A percentile compares a stretch with the other conserved stretches of the same genome.
These are phyloP conservation scores for Pythium grandisporangium DNA, from an alignment of 352 stramenopile species.

Conservation along the genomic window DNA sequence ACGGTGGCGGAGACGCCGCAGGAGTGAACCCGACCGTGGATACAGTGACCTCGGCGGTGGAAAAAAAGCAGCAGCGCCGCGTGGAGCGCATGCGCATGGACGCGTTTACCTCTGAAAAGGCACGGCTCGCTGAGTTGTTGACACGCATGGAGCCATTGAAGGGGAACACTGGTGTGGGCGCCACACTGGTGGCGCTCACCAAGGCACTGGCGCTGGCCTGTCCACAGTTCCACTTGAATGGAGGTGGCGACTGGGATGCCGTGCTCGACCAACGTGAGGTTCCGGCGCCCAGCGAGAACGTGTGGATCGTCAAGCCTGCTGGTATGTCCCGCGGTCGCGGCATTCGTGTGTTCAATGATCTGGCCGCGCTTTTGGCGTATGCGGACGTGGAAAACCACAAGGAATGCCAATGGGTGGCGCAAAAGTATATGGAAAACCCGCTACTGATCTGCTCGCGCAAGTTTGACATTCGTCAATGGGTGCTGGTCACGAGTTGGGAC, in stretches of 20 bases:
- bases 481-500: conserved; percentile 90
- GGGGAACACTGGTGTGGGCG: conserved; percentile 11
- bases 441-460: conserved; percentile 82
- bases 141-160: conserved; percentile 23
- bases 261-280: conserved; percentile 3
- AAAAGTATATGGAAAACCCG: conserved; percentile 88
- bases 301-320: conserved; percentile 93
- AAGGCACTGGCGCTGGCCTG: conserved; percentile 27
- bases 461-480: conserved; percentile 92
- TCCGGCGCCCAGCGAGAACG: conserved; percentile 46
- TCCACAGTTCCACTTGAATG: conserved; percentile 72
- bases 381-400: conserved; percentile 82
- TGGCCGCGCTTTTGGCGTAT: conserved; percentile 77
- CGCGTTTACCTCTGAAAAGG: conserved; percentile 48
- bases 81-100: conserved; percentile 25
- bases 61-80: conserved; percentile 37
- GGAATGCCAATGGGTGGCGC: conserved; percentile 78
- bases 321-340: conserved; percentile 76
- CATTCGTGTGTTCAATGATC: conserved; percentile 85
- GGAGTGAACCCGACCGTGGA: conserved; percentile 9
- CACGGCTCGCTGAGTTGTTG: conserved; percentile 36
- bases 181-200: conserved; percentile 20
- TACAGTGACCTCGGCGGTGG: conserved; percentile 33
- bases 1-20: background rate
- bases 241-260: conserved; percentile 36